Percentiles rank a stretch among this genome's conserved stretches.
phyloP scores from a whole-genome alignment of 2,329 filamentous ascomycete genomes.

The Zasmidium angulare region DNA sequence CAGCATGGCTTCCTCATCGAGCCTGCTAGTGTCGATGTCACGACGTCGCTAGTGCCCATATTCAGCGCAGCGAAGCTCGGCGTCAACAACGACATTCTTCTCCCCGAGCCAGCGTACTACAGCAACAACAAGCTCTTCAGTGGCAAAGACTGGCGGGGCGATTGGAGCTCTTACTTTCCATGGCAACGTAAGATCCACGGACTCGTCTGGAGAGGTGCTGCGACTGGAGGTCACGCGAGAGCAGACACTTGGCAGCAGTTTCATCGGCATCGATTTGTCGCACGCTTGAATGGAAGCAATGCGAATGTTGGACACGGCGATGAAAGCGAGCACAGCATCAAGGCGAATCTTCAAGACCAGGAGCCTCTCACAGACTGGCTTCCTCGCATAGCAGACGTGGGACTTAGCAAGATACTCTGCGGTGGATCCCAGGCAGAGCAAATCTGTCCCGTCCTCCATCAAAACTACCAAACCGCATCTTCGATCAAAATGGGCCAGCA shows the following conservation, averaged over 20 bases:
- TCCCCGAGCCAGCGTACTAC: slow-evolving; percentile 49
- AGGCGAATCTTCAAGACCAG: neutral
- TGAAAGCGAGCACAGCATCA: neutral
- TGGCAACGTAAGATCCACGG: slow-evolving; percentile 42
- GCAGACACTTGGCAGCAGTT: slow-evolving; percentile 64
- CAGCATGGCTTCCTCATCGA: slow-evolving; percentile 47
- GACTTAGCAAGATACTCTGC: neutral
- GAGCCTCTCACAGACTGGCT: neutral
- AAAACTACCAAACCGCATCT: neutral
- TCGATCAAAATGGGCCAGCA: slow-evolving; percentile 38
- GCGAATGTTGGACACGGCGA: neutral
- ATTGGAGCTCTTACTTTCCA: neutral
- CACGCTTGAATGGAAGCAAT: slow-evolving; percentile 66
- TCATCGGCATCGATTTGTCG: slow-evolving; percentile 70
- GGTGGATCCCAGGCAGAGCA: neutral
- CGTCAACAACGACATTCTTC: slow-evolving; percentile 49
- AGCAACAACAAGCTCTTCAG: slow-evolving; percentile 32
- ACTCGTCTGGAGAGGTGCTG: slow-evolving; percentile 46
- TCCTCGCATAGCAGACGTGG: neutral
- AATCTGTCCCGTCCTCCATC: neutral
- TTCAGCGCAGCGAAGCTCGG: slow-evolving; percentile 49
- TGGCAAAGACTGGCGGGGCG: slow-evolving; percentile 25
- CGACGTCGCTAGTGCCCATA: slow-evolving; percentile 43
- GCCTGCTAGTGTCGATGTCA: slow-evolving; percentile 40
- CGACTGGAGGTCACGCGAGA: slow-evolving; percentile 44